These are phyloP conservation scores for Ganoderma resinaceum DNA, from an alignment of 1,284 basidiomycete species.

Conservation along the genomic window DNA sequence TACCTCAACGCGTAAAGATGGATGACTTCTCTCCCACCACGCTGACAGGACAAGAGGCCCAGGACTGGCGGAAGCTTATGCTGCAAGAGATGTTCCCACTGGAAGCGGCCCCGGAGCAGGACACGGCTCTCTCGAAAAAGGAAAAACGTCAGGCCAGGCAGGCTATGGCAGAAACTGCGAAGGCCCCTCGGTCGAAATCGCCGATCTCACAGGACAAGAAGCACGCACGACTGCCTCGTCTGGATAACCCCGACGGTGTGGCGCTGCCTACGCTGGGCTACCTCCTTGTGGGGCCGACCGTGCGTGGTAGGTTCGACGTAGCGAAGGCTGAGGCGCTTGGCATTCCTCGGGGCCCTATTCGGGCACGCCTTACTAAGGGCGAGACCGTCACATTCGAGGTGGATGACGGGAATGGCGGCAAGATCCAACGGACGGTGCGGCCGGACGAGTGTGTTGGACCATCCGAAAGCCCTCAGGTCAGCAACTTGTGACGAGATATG, in stretches of 20 bases:
- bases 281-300: slow-evolving; percentile 77
- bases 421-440: slow-evolving; percentile 53
- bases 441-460: slow-evolving; percentile 68
- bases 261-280: slow-evolving; percentile 49
- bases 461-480: slow-evolving; percentile 55
- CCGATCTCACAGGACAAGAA: slow-evolving; percentile 5
- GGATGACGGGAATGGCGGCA: slow-evolving; percentile 48
- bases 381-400: slow-evolving; percentile 62
- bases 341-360: slow-evolving; percentile 64
- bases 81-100: slow-evolving; percentile 67
- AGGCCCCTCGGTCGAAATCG: neutral
- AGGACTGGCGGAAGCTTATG: slow-evolving; percentile 58
- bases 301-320: slow-evolving; percentile 89
- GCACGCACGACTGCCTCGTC: slow-evolving; percentile 17
- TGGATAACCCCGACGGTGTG: slow-evolving; percentile 1
- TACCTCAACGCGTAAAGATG: slow-evolving; percentile 7
- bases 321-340: slow-evolving; percentile 71
- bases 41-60: slow-evolving; percentile 49
- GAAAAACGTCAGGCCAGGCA: slow-evolving; percentile 15
- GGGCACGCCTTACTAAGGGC: slow-evolving; percentile 56
- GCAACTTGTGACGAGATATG: slow-evolving; percentile 20
- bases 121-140: slow-evolving; percentile 9
- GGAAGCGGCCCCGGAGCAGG: slow-evolving; percentile 26
- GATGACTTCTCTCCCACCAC: slow-evolving; percentile 45
- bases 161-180: neutral